Evolutionary conservation across 805 yeast species (phyloP).

Genomic region (Teunomyces atbi): DNA sequence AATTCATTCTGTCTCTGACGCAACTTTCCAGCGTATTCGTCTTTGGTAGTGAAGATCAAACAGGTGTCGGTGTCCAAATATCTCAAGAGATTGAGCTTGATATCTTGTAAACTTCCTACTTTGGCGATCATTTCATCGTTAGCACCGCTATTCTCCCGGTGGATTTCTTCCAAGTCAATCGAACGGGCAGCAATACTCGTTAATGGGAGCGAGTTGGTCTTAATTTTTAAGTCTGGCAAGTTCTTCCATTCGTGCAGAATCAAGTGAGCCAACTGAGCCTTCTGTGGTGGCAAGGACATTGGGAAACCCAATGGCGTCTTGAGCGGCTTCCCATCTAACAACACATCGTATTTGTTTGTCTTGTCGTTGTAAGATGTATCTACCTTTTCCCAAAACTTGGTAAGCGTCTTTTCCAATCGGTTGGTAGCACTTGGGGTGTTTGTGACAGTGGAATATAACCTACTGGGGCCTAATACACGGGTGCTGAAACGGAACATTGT

Average conservation of each 20-base stretch:
- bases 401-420: slow-evolving; percentile 62
- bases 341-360: slow-evolving; percentile 46
- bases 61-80: slow-evolving; percentile 94
- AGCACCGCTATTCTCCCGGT: slow-evolving; percentile 37
- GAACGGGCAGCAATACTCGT: slow-evolving; percentile 87
- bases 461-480: slow-evolving; percentile 1
- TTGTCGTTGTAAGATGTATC: slow-evolving; percentile 32
- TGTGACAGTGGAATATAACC: slow-evolving; percentile 16
- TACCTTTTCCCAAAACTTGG: slow-evolving; percentile 82
- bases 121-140: slow-evolving; percentile 52
- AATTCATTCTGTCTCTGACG: slow-evolving; percentile 75
- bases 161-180: slow-evolving; percentile 57
- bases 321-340: slow-evolving; percentile 71
- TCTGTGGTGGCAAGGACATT: slow-evolving; percentile 58
- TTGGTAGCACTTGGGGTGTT: slow-evolving; percentile 63
- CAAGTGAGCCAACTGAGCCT: slow-evolving; percentile 65
- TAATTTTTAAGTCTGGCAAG: slow-evolving; percentile 61
- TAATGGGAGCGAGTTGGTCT: slow-evolving; percentile 77
- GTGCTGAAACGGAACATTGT: background rate
- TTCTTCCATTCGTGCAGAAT: slow-evolving; percentile 86
- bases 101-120: slow-evolving; percentile 58
- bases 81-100: slow-evolving; percentile 62
- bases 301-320: slow-evolving; percentile 82
- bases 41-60: slow-evolving; percentile 74
- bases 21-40: slow-evolving; percentile 80